Base-by-base conservation (phyloP, 2,329 filamentous ascomycete genomes). In the Cladosporium halotolerans region DNA sequence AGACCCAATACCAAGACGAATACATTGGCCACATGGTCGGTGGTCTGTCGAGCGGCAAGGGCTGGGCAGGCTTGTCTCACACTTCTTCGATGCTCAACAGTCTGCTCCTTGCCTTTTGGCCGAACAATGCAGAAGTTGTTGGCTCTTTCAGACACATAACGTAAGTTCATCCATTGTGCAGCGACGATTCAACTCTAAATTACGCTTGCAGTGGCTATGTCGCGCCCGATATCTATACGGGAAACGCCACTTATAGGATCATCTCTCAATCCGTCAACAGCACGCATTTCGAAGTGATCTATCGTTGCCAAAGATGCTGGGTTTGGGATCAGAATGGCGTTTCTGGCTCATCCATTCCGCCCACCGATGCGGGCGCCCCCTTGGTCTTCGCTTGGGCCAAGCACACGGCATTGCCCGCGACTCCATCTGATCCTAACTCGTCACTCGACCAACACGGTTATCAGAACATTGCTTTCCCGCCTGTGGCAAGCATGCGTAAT, bases 221-320 rank as follows among this genome's bases (percentile, higher is more conserved):
- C 31, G 70, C 74, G 54, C 84, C 84, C 0, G 73, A 74, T 0
- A 62, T 79, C 34, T 86, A 87, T 66, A 74, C 75, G 0, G 85
- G 85, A 52, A 73, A 81, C 57, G 82, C 84, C 6, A 81, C 74
- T 31, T 65, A 87, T 23, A 83, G 79, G 0, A 77, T 82, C 58
- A 78, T 86, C 57, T 79, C 77, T n/a, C 76, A 78, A 9, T 75
- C 70, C 23, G 72, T 85, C 54, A 84, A 78, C 60, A 72, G 73
- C n/a, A 81, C 78, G 19, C 72, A 79, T 58, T 88, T 80, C 66
- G 78, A 78, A 44, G 64, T 86, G 45, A 76, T 85, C 14, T 88
- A 85, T 70, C 76, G 81, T 43, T 88, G 84, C 67, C 68, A 82
- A 57, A 63, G 66, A 62, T 75, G 73, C 58, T 75, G 70, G 70